Evolutionary conservation across 345 rosid species (phyloP).

Genomic region (Camelina neglecta): DNA sequence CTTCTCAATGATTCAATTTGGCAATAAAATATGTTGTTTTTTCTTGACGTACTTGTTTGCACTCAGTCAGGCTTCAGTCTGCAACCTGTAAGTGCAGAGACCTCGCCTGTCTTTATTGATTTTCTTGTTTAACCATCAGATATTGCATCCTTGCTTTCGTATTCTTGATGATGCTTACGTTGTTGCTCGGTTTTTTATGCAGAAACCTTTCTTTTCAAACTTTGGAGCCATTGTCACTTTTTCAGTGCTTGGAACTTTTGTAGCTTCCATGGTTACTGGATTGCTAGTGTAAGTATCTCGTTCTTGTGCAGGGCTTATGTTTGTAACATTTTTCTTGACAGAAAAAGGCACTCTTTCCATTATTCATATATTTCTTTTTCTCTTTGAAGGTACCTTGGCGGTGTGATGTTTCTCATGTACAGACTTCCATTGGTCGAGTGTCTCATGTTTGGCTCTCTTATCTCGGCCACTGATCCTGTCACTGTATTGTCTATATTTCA

Average conservation of each 20-base stretch:
- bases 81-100: conserved; percentile 71
- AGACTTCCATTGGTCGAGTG: conserved; percentile 92
- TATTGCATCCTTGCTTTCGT: background rate
- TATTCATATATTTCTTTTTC: conserved; percentile 15
- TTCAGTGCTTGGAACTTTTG: conserved; percentile 85
- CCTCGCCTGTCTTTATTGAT: conserved; percentile 11
- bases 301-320: conserved; percentile 5
- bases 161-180: conserved; percentile 6
- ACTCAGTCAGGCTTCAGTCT: conserved; percentile 98
- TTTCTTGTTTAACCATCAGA: conserved; percentile 9
- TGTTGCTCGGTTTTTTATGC: conserved; percentile 38
- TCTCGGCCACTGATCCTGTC: conserved; percentile 99
- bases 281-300: conserved; percentile 76
- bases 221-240: conserved; percentile 98
- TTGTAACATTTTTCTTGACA: background rate
- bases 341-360: background rate
- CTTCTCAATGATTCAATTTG: conserved; percentile 9
- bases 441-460: conserved; percentile 97
- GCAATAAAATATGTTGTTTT: conserved; percentile 40
- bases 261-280: conserved; percentile 87
- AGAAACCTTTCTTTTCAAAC: conserved; percentile 98
- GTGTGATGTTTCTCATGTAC: conserved; percentile 81
- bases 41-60: conserved; percentile 58
- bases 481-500: conserved; percentile 97
- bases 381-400: conserved; percentile 83